Percentiles rank a stretch among this genome's conserved stretches.
These are phyloP conservation scores for Metschnikowia chrysomelidarum DNA, from an alignment of 805 yeast genomes.

Conservation along the genomic window DNA sequence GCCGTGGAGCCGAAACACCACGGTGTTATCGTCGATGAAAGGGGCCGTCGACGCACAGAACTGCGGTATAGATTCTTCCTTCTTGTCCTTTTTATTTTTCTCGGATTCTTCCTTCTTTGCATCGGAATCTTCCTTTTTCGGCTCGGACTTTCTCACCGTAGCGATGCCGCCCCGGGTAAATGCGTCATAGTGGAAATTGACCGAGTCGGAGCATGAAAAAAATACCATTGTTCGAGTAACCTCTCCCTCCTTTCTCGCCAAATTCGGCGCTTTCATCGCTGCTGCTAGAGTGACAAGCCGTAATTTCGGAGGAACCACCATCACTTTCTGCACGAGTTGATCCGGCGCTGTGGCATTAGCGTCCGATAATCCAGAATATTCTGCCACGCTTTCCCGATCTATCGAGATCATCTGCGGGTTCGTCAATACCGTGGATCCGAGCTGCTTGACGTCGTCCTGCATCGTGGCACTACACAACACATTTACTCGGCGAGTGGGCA, in stretches of 20 bases:
- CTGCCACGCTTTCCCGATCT: conserved; percentile 21
- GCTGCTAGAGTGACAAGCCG: conserved; percentile 81
- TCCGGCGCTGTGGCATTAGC: conserved; percentile 67
- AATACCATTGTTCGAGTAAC: conserved; percentile 72
- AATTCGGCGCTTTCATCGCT: conserved; percentile 47
- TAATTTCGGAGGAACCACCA: conserved; percentile 90
- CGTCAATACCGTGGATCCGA: conserved; percentile 74
- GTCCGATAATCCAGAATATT: too few species aligned
- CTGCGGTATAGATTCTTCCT: conserved; percentile 3
- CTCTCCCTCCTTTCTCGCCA: conserved; percentile 24
- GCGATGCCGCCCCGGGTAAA: conserved; percentile 60
- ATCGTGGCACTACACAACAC: conserved; percentile 94
- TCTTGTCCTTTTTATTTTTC: neutral
- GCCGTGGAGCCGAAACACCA: conserved; percentile 79
- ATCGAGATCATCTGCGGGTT: conserved; percentile 69
- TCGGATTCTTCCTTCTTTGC: conserved; percentile 19
- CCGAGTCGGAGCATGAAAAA: conserved; percentile 94
- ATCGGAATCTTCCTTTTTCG: conserved; percentile 18
- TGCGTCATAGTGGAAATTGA: conserved; percentile 82
- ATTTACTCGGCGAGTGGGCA: conserved; percentile 73
- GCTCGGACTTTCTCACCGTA: conserved; percentile 30
- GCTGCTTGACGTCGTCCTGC: conserved; percentile 71
- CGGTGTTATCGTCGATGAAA: conserved; percentile 40
- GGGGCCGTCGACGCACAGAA: conserved; percentile 55
- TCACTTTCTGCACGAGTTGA: conserved; percentile 75